Conservation (phyloP, 495 filamentous ascomycete species). For the Schizothecium vesticola region DNA sequence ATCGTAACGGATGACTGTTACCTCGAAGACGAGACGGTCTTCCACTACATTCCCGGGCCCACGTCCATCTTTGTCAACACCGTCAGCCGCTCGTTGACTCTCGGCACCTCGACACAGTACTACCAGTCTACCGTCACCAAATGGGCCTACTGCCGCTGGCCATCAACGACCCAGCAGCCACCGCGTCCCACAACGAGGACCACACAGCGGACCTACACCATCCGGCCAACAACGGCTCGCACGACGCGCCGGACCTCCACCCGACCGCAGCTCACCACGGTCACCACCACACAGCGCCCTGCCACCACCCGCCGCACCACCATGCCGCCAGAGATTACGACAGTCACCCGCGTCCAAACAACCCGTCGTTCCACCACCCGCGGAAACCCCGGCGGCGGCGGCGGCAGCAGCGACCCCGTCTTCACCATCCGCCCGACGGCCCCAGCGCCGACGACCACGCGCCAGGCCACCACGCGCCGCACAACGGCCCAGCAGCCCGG, state of each 20-base stretch:
- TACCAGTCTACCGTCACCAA: slow-evolving; percentile 19
- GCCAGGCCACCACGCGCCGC: background rate
- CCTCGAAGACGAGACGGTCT: slow-evolving; percentile 18
- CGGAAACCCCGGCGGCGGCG: background rate
- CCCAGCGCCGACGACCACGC: background rate
- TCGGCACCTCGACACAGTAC: slow-evolving; percentile 22
- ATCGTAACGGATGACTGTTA: slow-evolving; percentile 20
- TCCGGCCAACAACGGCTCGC: background rate
- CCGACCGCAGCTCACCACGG: slow-evolving; percentile 6
- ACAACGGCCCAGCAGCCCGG: background rate
- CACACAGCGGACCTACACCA: slow-evolving; percentile 14
- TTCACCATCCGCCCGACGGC: slow-evolving; percentile 9
- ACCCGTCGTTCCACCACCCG: slow-evolving; percentile 2
- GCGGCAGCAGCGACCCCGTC: background rate
- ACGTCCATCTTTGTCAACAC: slow-evolving; percentile 19
- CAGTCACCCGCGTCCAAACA: background rate
- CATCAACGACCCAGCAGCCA: slow-evolving; percentile 9
- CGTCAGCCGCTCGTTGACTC: slow-evolving; percentile 17
- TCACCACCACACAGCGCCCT: slow-evolving; percentile 7
- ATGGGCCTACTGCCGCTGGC: slow-evolving; percentile 27
- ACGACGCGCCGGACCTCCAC: slow-evolving; percentile 7
- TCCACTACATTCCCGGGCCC: slow-evolving; percentile 20
- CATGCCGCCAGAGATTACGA: slow-evolving; percentile 12
- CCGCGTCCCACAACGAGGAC: slow-evolving; percentile 15
- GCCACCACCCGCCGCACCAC: background rate